Evolutionary conservation across 441 rosid species (phyloP).

Genomic region (Corymbia citriodora): DNA sequence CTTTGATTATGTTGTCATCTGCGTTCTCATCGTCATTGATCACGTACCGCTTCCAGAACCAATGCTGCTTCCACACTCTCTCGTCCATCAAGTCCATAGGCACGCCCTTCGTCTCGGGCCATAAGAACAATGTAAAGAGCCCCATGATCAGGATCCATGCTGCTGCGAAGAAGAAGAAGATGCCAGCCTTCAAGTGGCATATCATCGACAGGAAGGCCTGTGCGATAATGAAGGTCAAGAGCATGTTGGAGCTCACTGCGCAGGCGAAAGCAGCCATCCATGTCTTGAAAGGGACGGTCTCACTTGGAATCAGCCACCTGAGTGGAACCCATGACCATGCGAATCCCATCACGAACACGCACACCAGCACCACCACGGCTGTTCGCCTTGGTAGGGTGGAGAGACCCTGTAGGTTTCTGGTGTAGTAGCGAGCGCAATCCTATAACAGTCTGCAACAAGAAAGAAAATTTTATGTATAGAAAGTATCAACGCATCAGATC

Average conservation of each 20-base stretch:
- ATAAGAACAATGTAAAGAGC: conserved; percentile 19
- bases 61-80: conserved; percentile 40
- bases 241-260: conserved; percentile 40
- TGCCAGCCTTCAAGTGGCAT: conserved; percentile 32
- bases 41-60: conserved; percentile 40
- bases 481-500: background rate
- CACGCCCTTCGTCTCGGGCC: conserved; percentile 47
- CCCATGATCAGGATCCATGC: conserved; percentile 36
- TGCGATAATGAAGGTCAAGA: conserved; percentile 30
- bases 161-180: conserved; percentile 46
- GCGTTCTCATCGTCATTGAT: background rate
- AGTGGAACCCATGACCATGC: conserved; percentile 56
- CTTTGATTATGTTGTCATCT: background rate
- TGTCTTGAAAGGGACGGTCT: conserved; percentile 39
- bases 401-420: conserved; percentile 18
- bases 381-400: conserved; percentile 14
- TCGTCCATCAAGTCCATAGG: conserved; percentile 31
- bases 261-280: conserved; percentile 27
- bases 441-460: conserved; percentile 20
- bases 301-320: conserved; percentile 47
- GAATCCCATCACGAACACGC: conserved; percentile 27
- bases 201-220: conserved; percentile 53
- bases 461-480: background rate
- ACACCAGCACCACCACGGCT: conserved; percentile 21
- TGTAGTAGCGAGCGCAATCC: conserved; percentile 27